Evolutionary conservation across 179 eudicot species (phyloP).

Genomic region (Beta lomatogona): DNA sequence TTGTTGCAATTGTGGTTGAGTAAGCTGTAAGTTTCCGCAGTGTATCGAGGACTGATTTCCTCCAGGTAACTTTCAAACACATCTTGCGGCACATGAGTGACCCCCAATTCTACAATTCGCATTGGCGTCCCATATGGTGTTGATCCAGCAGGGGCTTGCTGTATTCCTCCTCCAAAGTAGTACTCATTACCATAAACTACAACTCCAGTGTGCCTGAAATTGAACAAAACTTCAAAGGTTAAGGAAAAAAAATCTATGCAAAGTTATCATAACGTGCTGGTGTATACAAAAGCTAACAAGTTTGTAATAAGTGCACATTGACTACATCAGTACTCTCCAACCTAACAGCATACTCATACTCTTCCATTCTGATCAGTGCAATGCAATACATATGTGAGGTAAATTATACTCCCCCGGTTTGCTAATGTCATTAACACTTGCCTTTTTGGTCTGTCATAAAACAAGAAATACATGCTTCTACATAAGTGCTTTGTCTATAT

Average conservation of each 20-base stretch:
- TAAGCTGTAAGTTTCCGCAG: constrained; percentile 86
- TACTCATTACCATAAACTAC: constrained; percentile 93
- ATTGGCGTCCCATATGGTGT: constrained; percentile 88
- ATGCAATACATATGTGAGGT: neutral
- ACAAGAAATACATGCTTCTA: neutral
- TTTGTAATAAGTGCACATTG: neutral
- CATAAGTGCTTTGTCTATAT: neutral
- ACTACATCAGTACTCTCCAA: neutral
- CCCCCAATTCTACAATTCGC: constrained; percentile 72
- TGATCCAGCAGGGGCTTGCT: constrained; percentile 60
- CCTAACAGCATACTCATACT: neutral
- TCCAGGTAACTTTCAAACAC: constrained; percentile 79
- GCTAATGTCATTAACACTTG: neutral
- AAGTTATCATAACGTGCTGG: too few relatives aligned
- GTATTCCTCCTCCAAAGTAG: constrained; percentile 93
- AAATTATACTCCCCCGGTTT: neutral
- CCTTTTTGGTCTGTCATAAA: neutral
- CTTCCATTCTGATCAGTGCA: neutral
- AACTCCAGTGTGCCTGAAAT: constrained; percentile 88
- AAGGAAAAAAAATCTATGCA: neutral
- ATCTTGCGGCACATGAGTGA: constrained; percentile 83
- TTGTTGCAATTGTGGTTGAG: constrained; percentile 91
- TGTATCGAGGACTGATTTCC: constrained; percentile 91
- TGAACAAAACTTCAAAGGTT: neutral
- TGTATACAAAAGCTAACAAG: too few relatives aligned